phyloP scores from a whole-genome alignment of 768 basidiomycete species.

The Russula virescens region DNA sequence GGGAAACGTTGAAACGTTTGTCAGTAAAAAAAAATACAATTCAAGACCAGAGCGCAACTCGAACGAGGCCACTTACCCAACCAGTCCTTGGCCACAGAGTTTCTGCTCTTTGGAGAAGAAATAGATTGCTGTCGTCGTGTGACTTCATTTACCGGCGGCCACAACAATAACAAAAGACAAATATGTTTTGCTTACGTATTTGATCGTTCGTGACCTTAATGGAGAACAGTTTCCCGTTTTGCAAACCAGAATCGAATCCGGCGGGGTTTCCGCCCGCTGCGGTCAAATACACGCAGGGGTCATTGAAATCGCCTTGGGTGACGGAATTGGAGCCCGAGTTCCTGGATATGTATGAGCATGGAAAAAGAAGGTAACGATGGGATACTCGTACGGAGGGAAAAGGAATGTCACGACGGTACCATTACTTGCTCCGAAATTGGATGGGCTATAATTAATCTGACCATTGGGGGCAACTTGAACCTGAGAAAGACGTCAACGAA shows the following conservation, averaged over 20 bases:
- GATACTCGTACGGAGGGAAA: conserved; percentile 39
- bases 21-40: not conserved
- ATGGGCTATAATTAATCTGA: conserved; percentile 39
- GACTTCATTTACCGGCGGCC: not conserved
- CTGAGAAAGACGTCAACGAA: conserved; percentile 27
- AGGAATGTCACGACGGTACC: conserved; percentile 48
- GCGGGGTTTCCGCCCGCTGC: conserved; percentile 30
- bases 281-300: conserved; percentile 37
- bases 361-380: not conserved
- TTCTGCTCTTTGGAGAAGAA: conserved; percentile 45
- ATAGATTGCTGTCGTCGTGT: conserved; percentile 41
- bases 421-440: conserved; percentile 42
- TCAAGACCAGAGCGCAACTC: no score
- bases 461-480: conserved; percentile 40
- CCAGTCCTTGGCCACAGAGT: conserved; percentile 51
- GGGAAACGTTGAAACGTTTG: not conserved
- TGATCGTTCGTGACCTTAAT: conserved; percentile 45
- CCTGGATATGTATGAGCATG: conserved; percentile 13
- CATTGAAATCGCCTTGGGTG: conserved; percentile 30
- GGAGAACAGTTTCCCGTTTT: conserved; percentile 36
- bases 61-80: conserved; percentile 31
- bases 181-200: conserved; percentile 34
- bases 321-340: conserved; percentile 27
- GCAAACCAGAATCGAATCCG: conserved; percentile 54
- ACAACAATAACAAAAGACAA: not conserved